Percentiles rank a stretch among this genome's conserved stretches.
phyloP scores from a whole-genome alignment of 116 monocot genomes.

The Zostera marina region DNA sequence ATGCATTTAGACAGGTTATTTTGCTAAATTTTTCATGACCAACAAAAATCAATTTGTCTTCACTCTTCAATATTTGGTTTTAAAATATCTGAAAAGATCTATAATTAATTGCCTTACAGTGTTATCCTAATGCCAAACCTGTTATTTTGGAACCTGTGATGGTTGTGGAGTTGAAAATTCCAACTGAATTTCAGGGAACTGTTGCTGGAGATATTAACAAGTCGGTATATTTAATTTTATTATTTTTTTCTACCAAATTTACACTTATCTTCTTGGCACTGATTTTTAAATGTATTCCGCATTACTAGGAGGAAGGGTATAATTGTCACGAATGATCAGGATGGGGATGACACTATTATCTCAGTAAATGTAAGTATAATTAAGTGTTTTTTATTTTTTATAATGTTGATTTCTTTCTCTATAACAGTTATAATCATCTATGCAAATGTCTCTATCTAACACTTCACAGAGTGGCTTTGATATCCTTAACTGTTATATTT shows the following conservation, averaged over 20 bases:
- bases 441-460: no score
- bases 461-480: neutral
- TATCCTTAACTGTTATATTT: neutral
- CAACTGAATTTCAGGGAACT: constrained; percentile 93
- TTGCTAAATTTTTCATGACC: neutral
- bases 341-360: constrained; percentile 84
- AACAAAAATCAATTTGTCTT: neutral
- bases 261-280: constrained; percentile 1
- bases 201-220: constrained; percentile 95
- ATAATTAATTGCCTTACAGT: constrained; percentile 23
- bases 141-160: constrained; percentile 92
- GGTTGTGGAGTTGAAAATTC: constrained; percentile 90
- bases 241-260: no score
- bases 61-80: neutral
- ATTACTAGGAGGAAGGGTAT: constrained; percentile 87
- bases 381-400: neutral
- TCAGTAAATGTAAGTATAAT: constrained; percentile 62
- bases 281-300: neutral
- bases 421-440: no score
- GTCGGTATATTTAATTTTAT: constrained; percentile 19
- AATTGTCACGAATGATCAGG: constrained; percentile 96
- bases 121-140: constrained; percentile 73
- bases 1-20: constrained; percentile 95
- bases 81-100: neutral
- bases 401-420: neutral